Evolutionary conservation across 805 yeast species (phyloP), one percentile per base, ranked within the genome.

Genomic region (Yarrowia divulgata): DNA sequence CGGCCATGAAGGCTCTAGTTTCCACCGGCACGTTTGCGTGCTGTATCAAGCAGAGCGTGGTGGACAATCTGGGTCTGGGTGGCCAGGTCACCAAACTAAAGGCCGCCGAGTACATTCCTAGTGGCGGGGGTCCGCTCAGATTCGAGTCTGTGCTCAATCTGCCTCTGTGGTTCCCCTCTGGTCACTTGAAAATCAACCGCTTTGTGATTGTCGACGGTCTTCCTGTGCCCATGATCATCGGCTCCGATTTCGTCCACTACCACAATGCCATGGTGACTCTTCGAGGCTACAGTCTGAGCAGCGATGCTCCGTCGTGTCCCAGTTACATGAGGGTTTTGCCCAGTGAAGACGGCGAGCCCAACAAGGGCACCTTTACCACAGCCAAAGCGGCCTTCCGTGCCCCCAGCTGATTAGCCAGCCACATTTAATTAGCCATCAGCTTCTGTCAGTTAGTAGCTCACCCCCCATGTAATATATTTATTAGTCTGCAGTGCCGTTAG

Each of bases 91-190:
- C 48, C 9, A 37, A 48, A 23, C 57, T 49, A 3, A 40, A 48
- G 37, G 19, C 57, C 0, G 68, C 68, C 3, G 57, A 63, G 68
- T 60, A 43, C 52, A 63, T 63, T n/a, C 68, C 68, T 8, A 48
- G 57, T 19, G 57, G 55, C 1, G 45, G 48, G 0, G 68, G 68
- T 0, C 68, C 57, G 7, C 49, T 63, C 9, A 14, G 45, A 39
- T 48, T 49, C 23, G 57, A 48, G 46, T 46, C 68, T 29, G 55
- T 49, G 39, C 37, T 63, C 16, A 48, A n/a, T 16, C 18, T 63
- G 39, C 68, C 68, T 1, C 48, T 63, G 29, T 63, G 68, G 68
- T 63, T 63, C 39, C 68, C 68, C 9, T 46, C 68, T 0, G 68
- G 68, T 0, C 68, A 63, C 16, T 40, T 63, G 13, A 48, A 49